Conservation (phyloP, 2,329 filamentous ascomycete genomes). For the Fusarium zealandicum region DNA sequence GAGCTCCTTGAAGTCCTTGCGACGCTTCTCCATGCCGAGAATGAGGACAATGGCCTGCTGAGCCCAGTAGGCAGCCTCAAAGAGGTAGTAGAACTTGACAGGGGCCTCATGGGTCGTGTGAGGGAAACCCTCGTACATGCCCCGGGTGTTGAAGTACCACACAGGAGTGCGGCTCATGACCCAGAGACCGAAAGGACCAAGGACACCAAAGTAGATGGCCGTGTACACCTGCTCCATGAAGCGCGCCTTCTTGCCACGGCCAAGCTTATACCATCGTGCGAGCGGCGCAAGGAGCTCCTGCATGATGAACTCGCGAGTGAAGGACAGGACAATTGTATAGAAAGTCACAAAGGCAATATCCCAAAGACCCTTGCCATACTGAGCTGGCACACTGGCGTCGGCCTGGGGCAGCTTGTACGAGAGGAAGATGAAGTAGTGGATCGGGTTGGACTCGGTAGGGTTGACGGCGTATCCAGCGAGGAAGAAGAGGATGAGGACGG, state of each 20-base stretch:
- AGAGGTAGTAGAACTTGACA: constrained; percentile 96
- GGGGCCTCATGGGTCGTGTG: constrained; percentile 79
- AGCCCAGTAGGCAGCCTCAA: constrained; percentile 94
- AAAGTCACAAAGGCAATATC: constrained; percentile 89
- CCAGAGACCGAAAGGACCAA: constrained; percentile 84
- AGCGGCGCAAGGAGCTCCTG: constrained; percentile 83
- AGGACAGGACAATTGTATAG: constrained; percentile 88
- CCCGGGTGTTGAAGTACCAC: constrained; percentile 93
- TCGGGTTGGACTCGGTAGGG: constrained; percentile 78
- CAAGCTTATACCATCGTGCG: constrained; percentile 74
- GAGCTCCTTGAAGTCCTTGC: constrained; percentile 95
- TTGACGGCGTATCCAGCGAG: constrained; percentile 75
- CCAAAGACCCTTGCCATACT: constrained; percentile 89
- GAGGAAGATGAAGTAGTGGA: constrained; percentile 85
- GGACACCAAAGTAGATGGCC: constrained; percentile 84
- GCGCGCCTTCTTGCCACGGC: constrained; percentile 79
- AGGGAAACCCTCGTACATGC: constrained; percentile 90
- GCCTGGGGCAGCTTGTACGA: constrained; percentile 75
- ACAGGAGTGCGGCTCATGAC: constrained; percentile 91
- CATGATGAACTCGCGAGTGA: constrained; percentile 96
- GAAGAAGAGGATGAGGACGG: constrained; percentile 70
- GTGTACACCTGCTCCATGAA: constrained; percentile 99
- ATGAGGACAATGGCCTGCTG: constrained; percentile 91
- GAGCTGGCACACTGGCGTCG: constrained; percentile 56
- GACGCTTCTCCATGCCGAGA: constrained; percentile 87